phyloP scores from a whole-genome alignment of 139 green algal species.

The Micractinium sp. region DNA sequence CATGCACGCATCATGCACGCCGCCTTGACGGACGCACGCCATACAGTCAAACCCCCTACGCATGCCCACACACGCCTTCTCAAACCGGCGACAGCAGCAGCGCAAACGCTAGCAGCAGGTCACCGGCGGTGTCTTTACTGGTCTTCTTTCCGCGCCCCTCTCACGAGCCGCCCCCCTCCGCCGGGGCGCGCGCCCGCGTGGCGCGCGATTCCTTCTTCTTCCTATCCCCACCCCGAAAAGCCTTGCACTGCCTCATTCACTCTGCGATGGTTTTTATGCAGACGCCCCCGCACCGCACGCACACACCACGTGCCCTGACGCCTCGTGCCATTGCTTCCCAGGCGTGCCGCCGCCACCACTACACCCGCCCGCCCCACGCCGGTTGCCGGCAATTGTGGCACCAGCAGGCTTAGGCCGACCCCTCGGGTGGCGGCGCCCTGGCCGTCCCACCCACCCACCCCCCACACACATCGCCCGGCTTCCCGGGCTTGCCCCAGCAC shows the following conservation, averaged over 20 bases:
- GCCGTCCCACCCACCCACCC: no score
- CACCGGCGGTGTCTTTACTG: background rate
- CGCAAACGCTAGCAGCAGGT: no score
- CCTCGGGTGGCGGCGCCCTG: no score
- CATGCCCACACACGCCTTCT: no score
- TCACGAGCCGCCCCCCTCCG: background rate
- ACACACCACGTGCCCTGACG: background rate
- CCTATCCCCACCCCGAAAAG: background rate
- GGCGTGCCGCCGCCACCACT: background rate
- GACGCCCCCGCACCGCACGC: background rate
- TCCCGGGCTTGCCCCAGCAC: no score
- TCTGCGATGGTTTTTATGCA: slow-evolving; percentile 2
- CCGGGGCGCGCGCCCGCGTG: background rate
- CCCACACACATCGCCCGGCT: no score
- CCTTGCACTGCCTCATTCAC: background rate
- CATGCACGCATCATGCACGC: background rate
- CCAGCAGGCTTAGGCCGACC: no score
- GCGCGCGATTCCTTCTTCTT: background rate
- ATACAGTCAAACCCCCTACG: no score
- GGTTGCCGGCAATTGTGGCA: background rate
- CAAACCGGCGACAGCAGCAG: no score
- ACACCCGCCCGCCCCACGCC: background rate
- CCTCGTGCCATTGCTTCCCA: background rate
- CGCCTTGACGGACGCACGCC: background rate
- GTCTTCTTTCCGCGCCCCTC: background rate